These are phyloP conservation scores for Panaeolus cyanescens DNA, from an alignment of 768 basidiomycete species.

Conservation along the genomic window DNA sequence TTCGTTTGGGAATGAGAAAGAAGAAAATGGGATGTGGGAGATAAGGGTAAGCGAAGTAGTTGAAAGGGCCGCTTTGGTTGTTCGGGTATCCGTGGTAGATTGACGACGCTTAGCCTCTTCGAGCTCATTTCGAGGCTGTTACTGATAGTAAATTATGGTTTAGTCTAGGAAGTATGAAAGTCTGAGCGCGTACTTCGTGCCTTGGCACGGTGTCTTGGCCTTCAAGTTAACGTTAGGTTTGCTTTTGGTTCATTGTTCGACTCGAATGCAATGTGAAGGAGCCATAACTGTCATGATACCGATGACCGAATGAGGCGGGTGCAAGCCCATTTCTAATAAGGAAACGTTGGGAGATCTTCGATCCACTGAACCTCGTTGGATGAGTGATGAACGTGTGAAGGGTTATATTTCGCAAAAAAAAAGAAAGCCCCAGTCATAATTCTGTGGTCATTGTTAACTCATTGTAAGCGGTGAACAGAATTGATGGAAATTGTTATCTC, in stretches of 20 bases:
- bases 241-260: too few relatives aligned
- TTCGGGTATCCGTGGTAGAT: neutral
- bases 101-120: neutral
- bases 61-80: constrained; percentile 1
- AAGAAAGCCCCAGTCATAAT: neutral
- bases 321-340: neutral
- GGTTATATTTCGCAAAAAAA: neutral
- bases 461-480: neutral
- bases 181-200: neutral
- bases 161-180: neutral
- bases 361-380: neutral
- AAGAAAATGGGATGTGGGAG: neutral
- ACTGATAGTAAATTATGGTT: neutral
- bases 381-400: neutral
- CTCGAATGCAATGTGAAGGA: neutral
- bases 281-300: neutral
- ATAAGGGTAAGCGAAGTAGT: constrained; percentile 1
- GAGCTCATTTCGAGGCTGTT: neutral
- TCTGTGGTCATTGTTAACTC: neutral
- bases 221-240: neutral
- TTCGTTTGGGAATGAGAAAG: neutral
- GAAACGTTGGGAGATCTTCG: neutral
- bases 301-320: neutral
- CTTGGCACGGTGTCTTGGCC: constrained; percentile 2
- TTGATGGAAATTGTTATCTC: neutral